Percentiles rank a stretch among this genome's conserved stretches.
Evolutionary conservation across 208 protist genomes (phyloP).

Genomic region (Leishmania aethiopica): DNA sequence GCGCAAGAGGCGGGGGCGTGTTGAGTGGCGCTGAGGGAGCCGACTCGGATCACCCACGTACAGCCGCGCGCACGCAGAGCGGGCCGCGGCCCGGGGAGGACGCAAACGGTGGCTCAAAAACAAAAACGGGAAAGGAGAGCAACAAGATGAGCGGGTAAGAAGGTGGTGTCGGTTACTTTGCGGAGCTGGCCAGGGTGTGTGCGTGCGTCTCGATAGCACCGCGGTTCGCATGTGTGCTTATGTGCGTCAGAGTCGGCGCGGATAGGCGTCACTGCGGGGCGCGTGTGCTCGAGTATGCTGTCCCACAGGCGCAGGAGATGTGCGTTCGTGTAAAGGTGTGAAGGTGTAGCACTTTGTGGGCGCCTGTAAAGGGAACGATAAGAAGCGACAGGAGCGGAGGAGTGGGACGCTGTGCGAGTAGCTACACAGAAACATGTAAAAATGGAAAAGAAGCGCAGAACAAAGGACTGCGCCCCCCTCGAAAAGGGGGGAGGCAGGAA

Average conservation of each 20-base stretch:
- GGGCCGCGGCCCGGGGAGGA: neutral
- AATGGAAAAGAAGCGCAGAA: neutral
- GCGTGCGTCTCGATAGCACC: neutral
- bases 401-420: neutral
- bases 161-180: neutral
- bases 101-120: neutral
- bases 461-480: neutral
- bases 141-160: neutral
- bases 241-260: too few relatives aligned
- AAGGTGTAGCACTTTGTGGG: neutral
- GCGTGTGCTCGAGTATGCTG: too few relatives aligned
- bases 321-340: neutral
- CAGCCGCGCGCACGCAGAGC: neutral
- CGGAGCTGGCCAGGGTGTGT: neutral
- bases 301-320: neutral
- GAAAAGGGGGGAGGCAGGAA: too few relatives aligned
- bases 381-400: neutral
- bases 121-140: slow-evolving; percentile 15
- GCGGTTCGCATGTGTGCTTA: neutral
- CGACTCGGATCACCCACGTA: neutral
- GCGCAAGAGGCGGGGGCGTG: neutral
- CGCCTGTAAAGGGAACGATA: neutral
- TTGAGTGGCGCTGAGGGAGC: neutral
- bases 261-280: too few relatives aligned
- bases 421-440: neutral